Percentiles rank a stretch among this genome's conserved stretches.
Evolutionary conservation across 176 grass and related monocot genomes (phyloP).

Genomic region (Eleusine coracana): DNA sequence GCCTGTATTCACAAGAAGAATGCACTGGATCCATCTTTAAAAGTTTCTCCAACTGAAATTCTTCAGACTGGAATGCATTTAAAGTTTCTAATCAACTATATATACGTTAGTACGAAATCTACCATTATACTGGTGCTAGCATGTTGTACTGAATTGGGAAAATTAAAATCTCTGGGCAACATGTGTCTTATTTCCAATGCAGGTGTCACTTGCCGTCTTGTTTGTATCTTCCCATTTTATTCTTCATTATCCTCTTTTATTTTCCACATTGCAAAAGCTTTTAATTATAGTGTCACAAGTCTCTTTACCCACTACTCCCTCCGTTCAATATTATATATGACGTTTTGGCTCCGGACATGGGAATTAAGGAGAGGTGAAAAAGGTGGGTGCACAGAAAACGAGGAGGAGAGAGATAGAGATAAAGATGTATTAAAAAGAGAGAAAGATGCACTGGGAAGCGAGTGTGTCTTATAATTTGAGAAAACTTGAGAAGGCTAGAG

Average conservation of each 20-base stretch:
- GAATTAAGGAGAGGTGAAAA: too few relatives aligned
- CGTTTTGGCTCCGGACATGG: too few relatives aligned
- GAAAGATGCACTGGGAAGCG: too few relatives aligned
- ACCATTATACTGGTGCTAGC: neutral
- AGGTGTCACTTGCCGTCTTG: neutral
- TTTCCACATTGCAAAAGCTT: neutral
- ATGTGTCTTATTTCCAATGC: neutral
- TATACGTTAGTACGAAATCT: neutral
- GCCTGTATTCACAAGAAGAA: neutral
- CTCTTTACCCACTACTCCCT: neutral
- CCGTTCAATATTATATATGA: too few relatives aligned
- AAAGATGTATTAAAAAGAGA: too few relatives aligned
- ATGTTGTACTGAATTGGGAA: neutral
- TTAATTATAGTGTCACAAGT: neutral
- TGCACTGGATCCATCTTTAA: conserved; percentile 7
- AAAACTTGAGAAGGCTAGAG: too few relatives aligned
- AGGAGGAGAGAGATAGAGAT: too few relatives aligned
- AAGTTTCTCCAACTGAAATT: neutral
- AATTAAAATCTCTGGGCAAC: neutral
- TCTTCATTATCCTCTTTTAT: neutral
- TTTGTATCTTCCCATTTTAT: neutral
- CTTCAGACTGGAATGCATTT: neutral
- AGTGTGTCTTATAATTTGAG: too few relatives aligned
- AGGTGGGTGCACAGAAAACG: too few relatives aligned
- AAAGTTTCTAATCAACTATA: neutral